phyloP scores from a whole-genome alignment of 2,329 filamentous ascomycete species.

The Teratosphaeria pseudoeucalypti region DNA sequence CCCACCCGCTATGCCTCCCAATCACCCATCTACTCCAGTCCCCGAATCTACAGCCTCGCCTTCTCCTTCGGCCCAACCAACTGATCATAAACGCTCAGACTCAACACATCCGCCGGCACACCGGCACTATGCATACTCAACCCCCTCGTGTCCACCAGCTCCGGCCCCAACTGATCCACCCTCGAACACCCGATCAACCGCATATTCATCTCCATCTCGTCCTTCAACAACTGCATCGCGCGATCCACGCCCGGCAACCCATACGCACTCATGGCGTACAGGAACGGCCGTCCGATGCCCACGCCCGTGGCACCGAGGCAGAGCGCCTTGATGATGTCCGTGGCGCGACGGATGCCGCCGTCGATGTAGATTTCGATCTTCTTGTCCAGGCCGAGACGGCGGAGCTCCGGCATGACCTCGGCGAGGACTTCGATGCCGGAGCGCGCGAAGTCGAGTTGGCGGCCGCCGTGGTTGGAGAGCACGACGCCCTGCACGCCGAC shows the following conservation, averaged over 20 bases:
- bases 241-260: conserved; percentile 77
- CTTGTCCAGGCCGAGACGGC: conserved; percentile 60
- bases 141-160: conserved; percentile 67
- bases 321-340: conserved; percentile 90
- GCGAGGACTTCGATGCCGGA: conserved; percentile 84
- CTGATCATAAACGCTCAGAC: conserved; percentile 45
- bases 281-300: conserved; percentile 85
- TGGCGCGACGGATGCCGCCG: conserved; percentile 78
- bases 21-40: background rate
- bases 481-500: conserved; percentile 80
- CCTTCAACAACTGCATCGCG: conserved; percentile 63
- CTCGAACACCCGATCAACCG: conserved; percentile 71
- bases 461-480: conserved; percentile 88
- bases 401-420: conserved; percentile 80
- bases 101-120: conserved; percentile 53
- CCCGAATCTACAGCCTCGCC: conserved; percentile 15
- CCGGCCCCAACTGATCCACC: conserved; percentile 68
- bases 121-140: conserved; percentile 50
- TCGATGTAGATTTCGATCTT: conserved; percentile 67
- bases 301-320: conserved; percentile 87
- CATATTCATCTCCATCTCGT: conserved; percentile 99
- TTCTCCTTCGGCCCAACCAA: conserved; percentile 30
- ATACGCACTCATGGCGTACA: conserved; percentile 93
- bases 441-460: conserved; percentile 84
- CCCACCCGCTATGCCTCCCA: background rate